Evolutionary conservation across 2,329 filamentous ascomycete genomes (phyloP).

Genomic region (Cadophora luteo-olivacea): DNA sequence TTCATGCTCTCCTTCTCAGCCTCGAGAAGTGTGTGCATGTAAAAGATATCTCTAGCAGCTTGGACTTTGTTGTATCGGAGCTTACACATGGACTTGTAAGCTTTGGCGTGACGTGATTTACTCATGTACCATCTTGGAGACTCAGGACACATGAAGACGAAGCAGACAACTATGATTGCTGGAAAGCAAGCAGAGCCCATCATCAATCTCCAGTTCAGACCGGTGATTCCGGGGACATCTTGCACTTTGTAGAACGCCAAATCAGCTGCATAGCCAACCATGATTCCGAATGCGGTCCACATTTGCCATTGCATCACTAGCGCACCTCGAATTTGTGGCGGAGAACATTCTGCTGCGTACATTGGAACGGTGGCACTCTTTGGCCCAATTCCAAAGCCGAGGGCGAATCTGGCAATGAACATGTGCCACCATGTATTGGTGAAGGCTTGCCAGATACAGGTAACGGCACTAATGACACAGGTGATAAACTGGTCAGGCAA

Average conservation of each 20-base stretch:
- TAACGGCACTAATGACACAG: constrained; percentile 69
- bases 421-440: constrained; percentile 74
- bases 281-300: constrained; percentile 69
- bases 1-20: constrained; percentile 52
- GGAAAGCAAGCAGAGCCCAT: constrained; percentile 68
- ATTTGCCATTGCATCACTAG: constrained; percentile 84
- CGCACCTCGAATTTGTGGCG: constrained; percentile 58
- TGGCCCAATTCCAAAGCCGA: constrained; percentile 79
- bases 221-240: constrained; percentile 48
- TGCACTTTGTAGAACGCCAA: constrained; percentile 54
- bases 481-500: constrained; percentile 59
- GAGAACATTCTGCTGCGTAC: constrained; percentile 65
- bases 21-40: constrained; percentile 67
- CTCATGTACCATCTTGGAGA: constrained; percentile 71
- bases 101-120: constrained; percentile 65
- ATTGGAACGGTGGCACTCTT: constrained; percentile 75
- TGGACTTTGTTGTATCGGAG: constrained; percentile 59
- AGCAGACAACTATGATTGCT: constrained; percentile 67
- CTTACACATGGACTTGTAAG: constrained; percentile 58
- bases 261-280: constrained; percentile 67
- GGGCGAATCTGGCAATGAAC: constrained; percentile 69
- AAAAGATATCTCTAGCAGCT: constrained; percentile 68
- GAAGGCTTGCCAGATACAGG: constrained; percentile 47
- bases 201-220: constrained; percentile 66
- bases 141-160: constrained; percentile 68